Evolutionary conservation across 2,329 filamentous ascomycete species (phyloP).

Genomic region (Sporothrix brunneoviolacea): DNA sequence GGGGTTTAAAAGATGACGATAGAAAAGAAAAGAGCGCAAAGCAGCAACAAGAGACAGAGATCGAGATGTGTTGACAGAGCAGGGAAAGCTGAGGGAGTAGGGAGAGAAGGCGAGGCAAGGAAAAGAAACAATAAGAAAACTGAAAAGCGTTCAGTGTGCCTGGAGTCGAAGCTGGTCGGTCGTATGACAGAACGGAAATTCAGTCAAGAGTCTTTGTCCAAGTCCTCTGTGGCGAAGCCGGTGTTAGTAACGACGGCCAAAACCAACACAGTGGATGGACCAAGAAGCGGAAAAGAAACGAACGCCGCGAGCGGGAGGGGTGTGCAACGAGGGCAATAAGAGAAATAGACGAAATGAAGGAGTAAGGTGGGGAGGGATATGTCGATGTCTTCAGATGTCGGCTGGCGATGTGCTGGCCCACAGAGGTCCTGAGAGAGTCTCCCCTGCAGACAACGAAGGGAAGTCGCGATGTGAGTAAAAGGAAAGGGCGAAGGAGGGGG

Average conservation of each 20-base stretch:
- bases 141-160: too few relatives aligned
- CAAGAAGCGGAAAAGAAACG: not conserved
- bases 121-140: too few relatives aligned
- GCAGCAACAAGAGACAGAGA: not conserved
- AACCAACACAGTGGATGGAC: not conserved
- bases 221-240: not conserved
- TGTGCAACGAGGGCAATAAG: not conserved
- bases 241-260: not conserved
- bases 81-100: not conserved
- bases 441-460: not conserved
- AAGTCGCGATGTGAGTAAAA: constrained; percentile 3
- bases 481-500: not conserved
- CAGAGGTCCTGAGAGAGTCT: not conserved
- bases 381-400: too few relatives aligned
- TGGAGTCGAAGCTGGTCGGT: too few relatives aligned
- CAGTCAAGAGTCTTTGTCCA: not conserved
- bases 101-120: too few relatives aligned
- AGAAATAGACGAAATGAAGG: not conserved
- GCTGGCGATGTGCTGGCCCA: too few relatives aligned
- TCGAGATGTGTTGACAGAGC: not conserved
- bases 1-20: not conserved
- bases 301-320: too few relatives aligned
- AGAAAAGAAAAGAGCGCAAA: not conserved
- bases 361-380: not conserved
- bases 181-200: not conserved